Evolutionary conservation across 1,139 yeast species (phyloP), one percentile per base, ranked within the genome.

Genomic region (Magnusiomyces suaveolens): DNA sequence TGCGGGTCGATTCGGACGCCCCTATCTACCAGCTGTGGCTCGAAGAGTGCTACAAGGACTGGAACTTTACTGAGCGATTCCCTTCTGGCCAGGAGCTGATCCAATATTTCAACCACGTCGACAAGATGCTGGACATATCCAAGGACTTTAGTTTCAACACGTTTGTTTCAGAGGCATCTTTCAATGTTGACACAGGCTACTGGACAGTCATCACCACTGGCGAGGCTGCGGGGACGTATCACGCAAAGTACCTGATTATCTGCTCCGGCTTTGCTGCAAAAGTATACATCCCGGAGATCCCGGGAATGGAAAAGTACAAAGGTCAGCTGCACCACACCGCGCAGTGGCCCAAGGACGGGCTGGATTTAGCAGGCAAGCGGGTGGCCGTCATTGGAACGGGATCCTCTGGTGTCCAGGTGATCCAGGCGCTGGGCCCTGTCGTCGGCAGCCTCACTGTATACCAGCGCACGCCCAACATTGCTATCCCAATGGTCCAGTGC

Each of bases 81-180:
- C 81, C 82, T 10, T 79, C 75, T 1, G 80, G 77, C 61, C 68
- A 67, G 55, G 81, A 77, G 60, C 69, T 78, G 68, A 75, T 75
- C 57, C 77, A 73, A 59, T 77, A 77, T 60, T 70, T 78, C 55
- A 66, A 71, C 57, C 63, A 62, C 39, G 72, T 77, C 26, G 78
- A 72, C 14, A 64, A 70, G 23, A 71, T 72, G 52, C 70, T 74
- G 58, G 61, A 67, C 20, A 60, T 77, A 50, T 59, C 61, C 16
- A 64, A 68, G 46, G 66, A 73, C 44, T 66, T 71, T n/a, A 62
- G 63, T 29, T 72, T 75, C 59, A 59, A 65, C 52, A 71, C 72
- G 10, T 59, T 62, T 20, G 68, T 77, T 8, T 63, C 67, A 21
- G 58, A 62, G 26, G 67, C 71, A 32, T 62, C 50, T 2, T 77